A percentile compares a stretch with the other conserved stretches of the same genome.
Evolutionary conservation across 2,329 filamentous ascomycete genomes (phyloP).

Genomic region (Albophoma yamanashiensis): DNA sequence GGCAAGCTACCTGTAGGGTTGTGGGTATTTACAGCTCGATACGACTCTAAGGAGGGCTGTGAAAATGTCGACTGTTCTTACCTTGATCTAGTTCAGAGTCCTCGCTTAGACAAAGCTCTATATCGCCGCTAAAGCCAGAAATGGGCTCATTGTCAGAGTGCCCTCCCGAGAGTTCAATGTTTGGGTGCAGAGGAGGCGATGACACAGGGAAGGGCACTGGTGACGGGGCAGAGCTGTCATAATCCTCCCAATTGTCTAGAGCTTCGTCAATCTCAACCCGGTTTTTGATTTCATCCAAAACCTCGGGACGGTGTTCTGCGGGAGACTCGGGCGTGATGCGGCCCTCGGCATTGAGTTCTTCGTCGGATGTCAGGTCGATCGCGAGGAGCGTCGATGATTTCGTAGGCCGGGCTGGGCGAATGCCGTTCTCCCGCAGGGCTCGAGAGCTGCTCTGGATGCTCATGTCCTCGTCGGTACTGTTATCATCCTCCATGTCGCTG

Average conservation of each 20-base stretch:
- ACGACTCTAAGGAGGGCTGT: not conserved
- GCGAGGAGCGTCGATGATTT: no score
- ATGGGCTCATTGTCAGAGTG: not conserved
- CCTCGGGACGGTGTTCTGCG: no score
- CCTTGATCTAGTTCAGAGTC: not conserved
- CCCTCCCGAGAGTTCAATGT: not conserved
- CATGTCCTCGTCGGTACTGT: conserved; percentile 15
- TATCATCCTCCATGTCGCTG: conserved; percentile 18
- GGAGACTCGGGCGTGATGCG: no score
- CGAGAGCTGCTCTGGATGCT: conserved; percentile 14
- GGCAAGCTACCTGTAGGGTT: not conserved
- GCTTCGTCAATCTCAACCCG: no score
- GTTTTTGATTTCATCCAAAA: no score
- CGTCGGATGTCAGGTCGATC: no score
- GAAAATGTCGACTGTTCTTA: not conserved
- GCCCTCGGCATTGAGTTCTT: no score
- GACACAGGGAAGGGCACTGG: not conserved
- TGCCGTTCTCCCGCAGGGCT: conserved; percentile 16
- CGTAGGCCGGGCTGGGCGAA: conserved; percentile 11
- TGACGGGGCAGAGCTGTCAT: no score
- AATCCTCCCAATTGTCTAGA: no score
- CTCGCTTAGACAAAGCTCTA: not conserved
- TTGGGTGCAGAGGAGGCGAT: not conserved
- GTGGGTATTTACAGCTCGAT: not conserved
- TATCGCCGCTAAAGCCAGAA: not conserved